Percentiles rank a stretch among this genome's conserved stretches.
Conservation (phyloP, 208 protist species). For the Trypanosoma caninum region DNA sequence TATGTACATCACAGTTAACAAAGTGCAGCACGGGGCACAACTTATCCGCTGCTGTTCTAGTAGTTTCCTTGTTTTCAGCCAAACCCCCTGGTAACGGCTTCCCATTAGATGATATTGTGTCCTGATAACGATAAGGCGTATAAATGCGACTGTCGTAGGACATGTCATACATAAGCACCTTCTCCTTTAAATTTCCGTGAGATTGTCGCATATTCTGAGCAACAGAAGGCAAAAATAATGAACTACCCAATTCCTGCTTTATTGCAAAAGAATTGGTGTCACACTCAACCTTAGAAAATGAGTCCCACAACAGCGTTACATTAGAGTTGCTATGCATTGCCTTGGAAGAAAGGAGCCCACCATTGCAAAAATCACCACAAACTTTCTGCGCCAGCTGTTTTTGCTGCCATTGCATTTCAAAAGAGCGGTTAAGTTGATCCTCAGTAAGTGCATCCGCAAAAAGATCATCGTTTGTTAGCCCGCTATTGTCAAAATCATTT, state of each 20-base stretch:
- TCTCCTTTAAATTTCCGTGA: too few relatives aligned
- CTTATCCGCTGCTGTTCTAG: too few relatives aligned
- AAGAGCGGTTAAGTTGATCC: slow-evolving; percentile 24
- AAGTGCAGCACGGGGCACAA: too few relatives aligned
- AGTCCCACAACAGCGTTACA: too few relatives aligned
- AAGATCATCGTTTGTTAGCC: slow-evolving; percentile 16
- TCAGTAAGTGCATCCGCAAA: slow-evolving; percentile 24
- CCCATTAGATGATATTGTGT: not conserved
- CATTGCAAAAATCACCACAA: not conserved
- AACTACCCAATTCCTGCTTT: not conserved
- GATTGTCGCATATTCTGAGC: too few relatives aligned
- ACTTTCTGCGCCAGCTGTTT: not conserved
- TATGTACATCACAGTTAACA: too few relatives aligned
- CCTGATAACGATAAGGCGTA: not conserved
- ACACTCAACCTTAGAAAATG: too few relatives aligned
- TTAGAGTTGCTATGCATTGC: not conserved
- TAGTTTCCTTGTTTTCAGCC: not conserved
- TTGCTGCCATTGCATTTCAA: slow-evolving; percentile 16
- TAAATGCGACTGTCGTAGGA: not conserved
- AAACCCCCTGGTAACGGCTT: not conserved
- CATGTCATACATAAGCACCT: not conserved
- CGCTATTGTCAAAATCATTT: not conserved
- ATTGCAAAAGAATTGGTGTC: not conserved
- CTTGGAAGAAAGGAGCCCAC: not conserved
- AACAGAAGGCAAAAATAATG: slow-evolving; percentile 5